Conservation (phyloP, 305 asterid species). For the Fraxinus angustifolia region DNA sequence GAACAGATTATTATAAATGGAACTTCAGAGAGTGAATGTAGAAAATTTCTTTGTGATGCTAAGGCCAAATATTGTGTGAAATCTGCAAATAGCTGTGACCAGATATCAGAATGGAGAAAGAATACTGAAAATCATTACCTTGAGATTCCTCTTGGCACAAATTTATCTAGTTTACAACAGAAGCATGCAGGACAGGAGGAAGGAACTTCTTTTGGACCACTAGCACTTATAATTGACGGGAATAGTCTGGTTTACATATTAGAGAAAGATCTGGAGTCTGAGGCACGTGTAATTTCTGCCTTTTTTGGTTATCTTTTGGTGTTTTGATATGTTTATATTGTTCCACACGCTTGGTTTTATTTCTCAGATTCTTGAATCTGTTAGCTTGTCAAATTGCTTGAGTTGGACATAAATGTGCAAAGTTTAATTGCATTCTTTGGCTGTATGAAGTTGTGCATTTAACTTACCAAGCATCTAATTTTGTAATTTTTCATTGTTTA, state of each 20-base stretch:
- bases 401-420: neutral
- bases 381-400: conserved; percentile 6
- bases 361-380: conserved; percentile 7
- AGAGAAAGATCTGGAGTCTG: conserved; percentile 86
- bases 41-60: conserved; percentile 71
- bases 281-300: conserved; percentile 45
- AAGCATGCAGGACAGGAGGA: conserved; percentile 41
- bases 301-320: neutral
- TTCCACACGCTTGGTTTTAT: conserved; percentile 23
- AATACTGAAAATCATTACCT: conserved; percentile 46
- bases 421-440: conserved; percentile 16
- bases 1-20: conserved; percentile 82
- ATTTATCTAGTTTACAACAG: conserved; percentile 36
- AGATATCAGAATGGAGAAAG: conserved; percentile 32
- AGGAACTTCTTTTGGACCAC: conserved; percentile 45
- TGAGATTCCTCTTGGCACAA: conserved; percentile 45
- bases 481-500: conserved; percentile 28
- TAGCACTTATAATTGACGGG: conserved; percentile 96
- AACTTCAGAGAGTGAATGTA: conserved; percentile 85
- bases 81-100: conserved; percentile 34
- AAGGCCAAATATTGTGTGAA: conserved; percentile 55
- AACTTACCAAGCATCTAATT: conserved; percentile 31
- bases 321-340: conserved; percentile 14
- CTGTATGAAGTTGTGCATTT: conserved; percentile 3
- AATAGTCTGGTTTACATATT: conserved; percentile 91